Base-by-base conservation (phyloP, 2,329 filamentous ascomycete genomes). In the Mariannaea sp. region DNA sequence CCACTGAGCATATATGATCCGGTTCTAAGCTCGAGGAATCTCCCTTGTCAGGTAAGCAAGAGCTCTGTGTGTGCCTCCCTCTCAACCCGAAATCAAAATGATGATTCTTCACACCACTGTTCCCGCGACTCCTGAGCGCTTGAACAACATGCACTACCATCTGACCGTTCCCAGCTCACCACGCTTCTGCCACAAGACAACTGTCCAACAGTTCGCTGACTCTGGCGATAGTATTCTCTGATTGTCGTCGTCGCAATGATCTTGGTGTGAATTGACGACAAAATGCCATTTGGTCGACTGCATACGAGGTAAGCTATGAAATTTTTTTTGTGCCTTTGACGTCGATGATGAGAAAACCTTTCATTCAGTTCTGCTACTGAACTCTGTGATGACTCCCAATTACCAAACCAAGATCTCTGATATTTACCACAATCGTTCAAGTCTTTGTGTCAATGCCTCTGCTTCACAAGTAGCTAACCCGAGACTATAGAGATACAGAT, bases 341-440 rank as follows among this genome's bases (percentile, higher is more conserved):
- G 73, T 79, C 70, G 68, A 78, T 87, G 85, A 88, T 88, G 85
- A 88, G 76, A 84, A 77, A 74, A 65, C 60, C 73, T 75, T 76
- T 77, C 71, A 77, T 80, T 80, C 85, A 88, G 85, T 88, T 88
- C 85, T 88, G 85, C 85, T 88, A 81, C 85, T 88, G 85, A 88
- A 83, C 65, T 68, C 64, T 73, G 75, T 87, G 84, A 86, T 81
- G 85, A 86, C 71, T 82, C 72, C 77, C 71, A 76, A 79, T 84
- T 86, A 74, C 84, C 83, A 87, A 78, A 86, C 72, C 77, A 81
- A 77, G 74, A 74, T 78, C 77, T 85, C 80, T 83, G 79, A 83
- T 72, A 59, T 48, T 45, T 43, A 24, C 57, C 64, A 58, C 62
- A 65, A n/a, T n/a, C n/a, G n/a, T n/a, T n/a, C n/a, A n/a, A n/a